Evolutionary conservation across 192 early-diverging fungal species (phyloP).

Genomic region (Coemansia sp.): DNA sequence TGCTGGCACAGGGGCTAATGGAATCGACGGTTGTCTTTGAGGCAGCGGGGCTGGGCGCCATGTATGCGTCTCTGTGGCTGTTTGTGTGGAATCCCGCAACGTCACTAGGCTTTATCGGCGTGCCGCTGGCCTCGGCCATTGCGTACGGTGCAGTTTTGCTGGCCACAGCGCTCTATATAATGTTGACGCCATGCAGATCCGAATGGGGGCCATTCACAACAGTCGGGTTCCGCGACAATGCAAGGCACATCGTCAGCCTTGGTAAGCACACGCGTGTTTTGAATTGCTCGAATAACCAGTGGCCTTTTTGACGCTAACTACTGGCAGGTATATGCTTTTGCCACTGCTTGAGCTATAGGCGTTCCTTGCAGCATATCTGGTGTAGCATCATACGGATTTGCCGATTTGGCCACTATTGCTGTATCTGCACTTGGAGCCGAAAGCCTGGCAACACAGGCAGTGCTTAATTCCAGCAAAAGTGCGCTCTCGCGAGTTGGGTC

Average conservation of each 20-base stretch:
- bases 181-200: conserved; percentile 14
- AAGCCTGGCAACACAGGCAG: conserved; percentile 78
- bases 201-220: conserved; percentile 41
- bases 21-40: conserved; percentile 73
- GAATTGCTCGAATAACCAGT: background rate
- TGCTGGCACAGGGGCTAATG: conserved; percentile 93
- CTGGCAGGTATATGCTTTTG: background rate
- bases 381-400: conserved; percentile 51
- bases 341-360: conserved; percentile 16
- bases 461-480: conserved; percentile 70
- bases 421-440: conserved; percentile 75
- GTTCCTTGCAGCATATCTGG: conserved; percentile 46
- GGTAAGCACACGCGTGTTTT: conserved; percentile 15
- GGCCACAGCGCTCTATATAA: conserved; percentile 58
- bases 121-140: conserved; percentile 64
- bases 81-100: conserved; percentile 61
- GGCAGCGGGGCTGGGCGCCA: conserved; percentile 64
- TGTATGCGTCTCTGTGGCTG: conserved; percentile 69
- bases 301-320: background rate
- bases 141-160: conserved; percentile 61
- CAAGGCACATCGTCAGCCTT: conserved; percentile 24
- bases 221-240: conserved; percentile 26
- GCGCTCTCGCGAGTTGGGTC: conserved; percentile 71
- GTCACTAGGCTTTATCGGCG: conserved; percentile 66
- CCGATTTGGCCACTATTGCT: conserved; percentile 69